These are phyloP conservation scores for Pichia sp. DNA, from an alignment of 1,139 yeast species.

Conservation along the genomic window DNA sequence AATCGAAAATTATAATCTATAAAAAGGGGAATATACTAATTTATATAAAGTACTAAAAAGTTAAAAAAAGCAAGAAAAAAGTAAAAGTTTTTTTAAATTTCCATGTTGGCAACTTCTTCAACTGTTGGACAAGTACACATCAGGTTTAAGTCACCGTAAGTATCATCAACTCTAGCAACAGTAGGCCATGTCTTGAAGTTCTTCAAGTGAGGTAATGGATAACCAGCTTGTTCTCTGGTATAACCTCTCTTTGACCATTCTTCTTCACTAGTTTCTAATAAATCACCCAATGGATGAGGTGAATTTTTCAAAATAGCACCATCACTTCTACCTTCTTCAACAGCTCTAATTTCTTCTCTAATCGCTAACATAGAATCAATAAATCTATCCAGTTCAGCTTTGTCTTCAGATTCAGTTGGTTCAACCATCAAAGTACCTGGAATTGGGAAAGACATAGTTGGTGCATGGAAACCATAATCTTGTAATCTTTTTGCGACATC, in stretches of 20 bases:
- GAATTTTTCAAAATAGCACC: constrained; percentile 81
- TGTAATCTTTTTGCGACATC: constrained; percentile 95
- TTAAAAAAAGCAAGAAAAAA: background rate
- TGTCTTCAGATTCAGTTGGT: constrained; percentile 92
- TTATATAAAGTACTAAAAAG: background rate
- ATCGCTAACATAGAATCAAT: constrained; percentile 82
- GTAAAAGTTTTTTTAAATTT: constrained; percentile 1
- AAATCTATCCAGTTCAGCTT: constrained; percentile 84
- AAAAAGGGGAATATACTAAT: too few relatives aligned
- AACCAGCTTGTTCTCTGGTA: constrained; percentile 89
- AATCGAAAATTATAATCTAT: too few relatives aligned
- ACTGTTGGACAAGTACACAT: constrained; percentile 90
- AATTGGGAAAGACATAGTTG: constrained; percentile 98
- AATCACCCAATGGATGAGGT: constrained; percentile 83
- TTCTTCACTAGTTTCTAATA: constrained; percentile 48
- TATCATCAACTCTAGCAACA: constrained; percentile 86
- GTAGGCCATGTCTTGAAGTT: constrained; percentile 90
- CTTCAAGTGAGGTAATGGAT: constrained; percentile 71
- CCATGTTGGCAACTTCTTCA: constrained; percentile 49
- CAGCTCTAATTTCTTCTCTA: constrained; percentile 74
- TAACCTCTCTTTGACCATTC: constrained; percentile 83
- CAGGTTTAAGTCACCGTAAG: constrained; percentile 88
- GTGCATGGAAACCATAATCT: constrained; percentile 98
- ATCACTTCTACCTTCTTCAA: constrained; percentile 53
- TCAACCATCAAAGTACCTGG: constrained; percentile 97